Base-by-base conservation (phyloP, 169 alveolate genomes). In the Plasmodium yoelii region DNA sequence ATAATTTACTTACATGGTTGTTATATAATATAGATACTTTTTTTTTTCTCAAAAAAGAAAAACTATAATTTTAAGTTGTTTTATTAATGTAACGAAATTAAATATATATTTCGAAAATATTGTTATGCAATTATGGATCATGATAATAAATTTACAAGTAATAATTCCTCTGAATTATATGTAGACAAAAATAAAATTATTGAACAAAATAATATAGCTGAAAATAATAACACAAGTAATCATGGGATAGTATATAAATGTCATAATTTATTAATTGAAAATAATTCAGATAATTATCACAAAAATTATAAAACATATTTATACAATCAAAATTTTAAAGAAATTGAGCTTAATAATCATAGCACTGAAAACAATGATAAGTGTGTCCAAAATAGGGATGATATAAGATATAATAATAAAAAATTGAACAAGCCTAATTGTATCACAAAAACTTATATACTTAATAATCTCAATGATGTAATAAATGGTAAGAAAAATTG, bases 401-500 rank as follows among this genome's bases (percentile, higher is more conserved):
- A 28, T 28, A 28, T 28, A 28, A 28, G 39, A 28, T 28, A 1
- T 28, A 28, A 28, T 28, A 2, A 28, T 28, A 28, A 34, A 34
- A 34, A 34, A 34, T 34, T 15, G 7, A 28, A 39, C 46, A 42
- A 34, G 18, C 47, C 72, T 9, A 63, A 63, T 63, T 12, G 4
- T 24, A 15, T 15, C 0, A 9, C 39, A n/a, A 1, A 34, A 13
- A 34, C 51, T 2, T 24, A 6, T 26, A 5, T 5, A 8, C 24
- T 34, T 64, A 57, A 42, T 39, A 46, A 9, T 3, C 15, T 15
- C 51, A 73, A n/a, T 18, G 60, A 24, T 73, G 72, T 9, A 34
- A 26, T 57, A 12, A 73, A 28, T 63, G 63, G 44, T 9, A 26
- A 73, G 34, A 42, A n/a, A 26, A 34, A 73, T 59, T 18, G 44